A percentile compares a stretch with the other conserved stretches of the same genome.
Conservation (phyloP, 1,139 yeast species). For the Yamadazyma songkhlaensis region DNA sequence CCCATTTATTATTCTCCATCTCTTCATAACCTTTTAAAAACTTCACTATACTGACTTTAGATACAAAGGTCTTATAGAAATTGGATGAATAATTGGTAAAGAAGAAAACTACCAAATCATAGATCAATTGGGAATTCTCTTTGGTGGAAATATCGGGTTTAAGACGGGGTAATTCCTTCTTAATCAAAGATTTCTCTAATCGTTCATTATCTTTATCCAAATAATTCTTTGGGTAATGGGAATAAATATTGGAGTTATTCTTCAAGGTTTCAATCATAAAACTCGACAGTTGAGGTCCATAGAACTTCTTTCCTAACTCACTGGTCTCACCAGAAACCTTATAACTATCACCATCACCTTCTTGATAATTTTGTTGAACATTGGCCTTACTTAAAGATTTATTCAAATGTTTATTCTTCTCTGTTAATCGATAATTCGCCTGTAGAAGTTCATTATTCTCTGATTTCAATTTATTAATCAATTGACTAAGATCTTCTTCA, state of each 20-base stretch:
- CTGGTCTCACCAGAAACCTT: slow-evolving; percentile 22
- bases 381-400: slow-evolving; percentile 9
- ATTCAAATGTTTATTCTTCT: slow-evolving; percentile 11
- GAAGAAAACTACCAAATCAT: slow-evolving; percentile 29
- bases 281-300: slow-evolving; percentile 49
- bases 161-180: slow-evolving; percentile 27
- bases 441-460: slow-evolving; percentile 21
- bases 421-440: slow-evolving; percentile 18
- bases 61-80: slow-evolving; percentile 33
- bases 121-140: slow-evolving; percentile 25
- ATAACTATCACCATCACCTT: slow-evolving; percentile 5
- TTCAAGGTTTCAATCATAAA: slow-evolving; percentile 41
- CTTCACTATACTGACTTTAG: slow-evolving; percentile 22
- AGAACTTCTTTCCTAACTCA: slow-evolving; percentile 39
- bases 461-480: slow-evolving; percentile 14
- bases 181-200: slow-evolving; percentile 18
- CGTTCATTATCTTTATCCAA: slow-evolving; percentile 12
- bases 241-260: slow-evolving; percentile 15
- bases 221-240: slow-evolving; percentile 12
- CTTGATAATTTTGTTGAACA: slow-evolving; percentile 10
- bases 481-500: slow-evolving; percentile 2
- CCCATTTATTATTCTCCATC: slow-evolving; percentile 42
- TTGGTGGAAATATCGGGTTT: slow-evolving; percentile 22
- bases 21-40: slow-evolving; percentile 28
- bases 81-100: slow-evolving; percentile 25